phyloP scores from a whole-genome alignment of 257 asterid genomes.

The Capsicum chinense region DNA sequence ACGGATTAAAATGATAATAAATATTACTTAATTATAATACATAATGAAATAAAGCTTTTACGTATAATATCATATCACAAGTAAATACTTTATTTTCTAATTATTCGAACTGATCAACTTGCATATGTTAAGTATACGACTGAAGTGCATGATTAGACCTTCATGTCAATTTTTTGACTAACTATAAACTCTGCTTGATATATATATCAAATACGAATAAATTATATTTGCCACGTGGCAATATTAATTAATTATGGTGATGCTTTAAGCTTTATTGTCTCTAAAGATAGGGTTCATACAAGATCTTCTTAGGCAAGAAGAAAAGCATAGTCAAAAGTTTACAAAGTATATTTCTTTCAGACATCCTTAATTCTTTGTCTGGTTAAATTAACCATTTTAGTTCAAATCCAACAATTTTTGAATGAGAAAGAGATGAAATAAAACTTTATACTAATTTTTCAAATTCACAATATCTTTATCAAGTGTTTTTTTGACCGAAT shows the following conservation, averaged over 20 bases:
- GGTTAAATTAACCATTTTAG: neutral
- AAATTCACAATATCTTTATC: conserved; percentile 27
- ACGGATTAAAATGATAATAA: neutral
- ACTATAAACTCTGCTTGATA: neutral
- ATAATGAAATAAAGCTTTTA: neutral
- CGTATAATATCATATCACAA: neutral
- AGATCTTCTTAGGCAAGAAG: conserved; percentile 28
- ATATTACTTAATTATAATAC: neutral
- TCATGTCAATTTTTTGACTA: too few relatives aligned
- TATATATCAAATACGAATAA: neutral
- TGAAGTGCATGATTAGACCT: too few relatives aligned
- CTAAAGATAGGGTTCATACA: conserved; percentile 8
- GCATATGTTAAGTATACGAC: too few relatives aligned
- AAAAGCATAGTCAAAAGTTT: conserved; percentile 31
- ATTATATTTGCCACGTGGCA: neutral
- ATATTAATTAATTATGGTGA: neutral
- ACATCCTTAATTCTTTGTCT: conserved; percentile 25
- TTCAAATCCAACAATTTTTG: conserved; percentile 26
- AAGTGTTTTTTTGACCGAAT: neutral
- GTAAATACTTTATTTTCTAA: too few relatives aligned
- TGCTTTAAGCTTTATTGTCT: conserved; percentile 17
- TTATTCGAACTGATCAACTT: too few relatives aligned
- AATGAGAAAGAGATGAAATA: conserved; percentile 21
- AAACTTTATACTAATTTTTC: conserved; percentile 6
- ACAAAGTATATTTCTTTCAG: conserved; percentile 25